Percentiles rank a stretch among this genome's conserved stretches.
Conservation (phyloP, 768 basidiomycete species). For the Cyclocybe cylindracea region DNA sequence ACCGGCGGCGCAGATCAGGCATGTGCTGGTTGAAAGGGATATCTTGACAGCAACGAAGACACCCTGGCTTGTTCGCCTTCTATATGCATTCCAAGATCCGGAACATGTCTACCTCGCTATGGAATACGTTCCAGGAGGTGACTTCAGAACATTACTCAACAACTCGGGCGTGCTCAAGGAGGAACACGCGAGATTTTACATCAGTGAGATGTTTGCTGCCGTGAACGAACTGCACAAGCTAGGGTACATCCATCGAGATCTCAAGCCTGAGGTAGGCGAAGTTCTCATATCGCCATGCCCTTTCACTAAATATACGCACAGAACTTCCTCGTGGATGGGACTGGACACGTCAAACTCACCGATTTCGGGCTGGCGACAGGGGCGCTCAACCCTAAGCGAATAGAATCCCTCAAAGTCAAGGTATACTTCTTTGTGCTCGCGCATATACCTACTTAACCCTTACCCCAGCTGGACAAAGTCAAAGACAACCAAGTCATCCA, state of each 20-base stretch:
- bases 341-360: slow-evolving; percentile 96
- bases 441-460: background rate
- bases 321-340: slow-evolving; percentile 97
- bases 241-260: slow-evolving; percentile 96
- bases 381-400: slow-evolving; percentile 89
- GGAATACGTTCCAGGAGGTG: slow-evolving; percentile 99
- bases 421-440: slow-evolving; percentile 36
- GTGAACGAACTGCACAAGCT: slow-evolving; percentile 95
- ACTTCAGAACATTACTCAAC: slow-evolving; percentile 96
- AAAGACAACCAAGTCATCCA: slow-evolving; percentile 90
- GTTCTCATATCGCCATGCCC: background rate
- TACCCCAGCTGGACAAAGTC: slow-evolving; percentile 86
- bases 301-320: slow-evolving; percentile 24
- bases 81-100: slow-evolving; percentile 97
- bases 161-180: slow-evolving; percentile 98
- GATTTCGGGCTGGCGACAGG: slow-evolving; percentile 98
- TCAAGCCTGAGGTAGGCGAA: slow-evolving; percentile 89
- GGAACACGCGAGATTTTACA: slow-evolving; percentile 95
- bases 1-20: slow-evolving; percentile 68
- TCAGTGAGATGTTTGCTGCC: slow-evolving; percentile 95
- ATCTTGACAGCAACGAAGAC: slow-evolving; percentile 97
- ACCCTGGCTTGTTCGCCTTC: slow-evolving; percentile 91
- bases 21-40: slow-evolving; percentile 96
- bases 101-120: slow-evolving; percentile 94
- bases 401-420: slow-evolving; percentile 93